Base-by-base conservation (phyloP, 192 early-diverging fungal species). In the Podochytrium sp. region DNA sequence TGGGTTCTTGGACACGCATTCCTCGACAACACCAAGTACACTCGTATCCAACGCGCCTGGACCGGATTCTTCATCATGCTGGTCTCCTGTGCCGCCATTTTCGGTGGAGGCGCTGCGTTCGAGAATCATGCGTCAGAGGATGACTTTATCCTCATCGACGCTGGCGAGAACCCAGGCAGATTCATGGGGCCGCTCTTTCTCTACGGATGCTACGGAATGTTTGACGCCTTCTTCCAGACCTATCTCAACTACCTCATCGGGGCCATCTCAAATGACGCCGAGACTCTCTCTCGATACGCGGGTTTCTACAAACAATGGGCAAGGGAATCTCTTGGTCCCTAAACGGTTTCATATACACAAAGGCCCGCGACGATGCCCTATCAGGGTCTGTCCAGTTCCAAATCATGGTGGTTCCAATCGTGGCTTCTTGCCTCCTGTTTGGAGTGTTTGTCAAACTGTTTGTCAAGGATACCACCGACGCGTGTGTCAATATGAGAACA, bases 271-370 rank as follows among this genome's bases (percentile, higher is more conserved):
- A 93, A 93, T 76, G 89, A 94, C 78, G 81, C 84, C 74, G 86
- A 57, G 55, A 57, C 18, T 0, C 55, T 57, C 29, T 57, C 55
- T 14, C 18, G 55, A 25, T 57, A 57, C 86, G 84, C 86, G 52
- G 93, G 92, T 2, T 94, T 91, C 83, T 94, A 94, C 89, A 94
- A 94, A 86, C 89, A 67, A 83, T 87, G 55, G 89, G 85, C 25
- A 84, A 76, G 40, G 91, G 90, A 57, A 84, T 93, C 38, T 84
- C 89, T 0, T 89, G 90, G 86, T 18, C n/a, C 12, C 3, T 57
- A 1, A 49, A 49, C 29, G 55, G 55, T 14, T 57, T 30, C 55
- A 14, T 57, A 29, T 57, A 25, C 29, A 20, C 55, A n/a, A n/a
- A n/a, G n/a, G n/a, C n/a, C n/a, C n/a, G n/a, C n/a, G n/a, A n/a